phyloP scores from a whole-genome alignment of 495 filamentous ascomycete species.

The Annulohypoxylon bovei region DNA sequence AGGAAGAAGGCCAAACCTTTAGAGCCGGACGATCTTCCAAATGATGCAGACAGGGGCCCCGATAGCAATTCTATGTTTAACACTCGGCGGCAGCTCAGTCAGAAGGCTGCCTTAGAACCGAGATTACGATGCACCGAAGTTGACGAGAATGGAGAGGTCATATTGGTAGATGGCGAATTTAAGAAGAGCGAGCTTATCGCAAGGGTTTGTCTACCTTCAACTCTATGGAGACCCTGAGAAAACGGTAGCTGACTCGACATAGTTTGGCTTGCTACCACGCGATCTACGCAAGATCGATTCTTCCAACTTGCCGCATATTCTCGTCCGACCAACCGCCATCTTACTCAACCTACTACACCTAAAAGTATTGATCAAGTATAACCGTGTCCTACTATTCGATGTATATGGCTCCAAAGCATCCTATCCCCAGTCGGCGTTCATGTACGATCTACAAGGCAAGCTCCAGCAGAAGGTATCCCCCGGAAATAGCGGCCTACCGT shows the following conservation, averaged over 20 bases:
- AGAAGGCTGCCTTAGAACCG: constrained; percentile 80
- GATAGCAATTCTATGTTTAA: constrained; percentile 63
- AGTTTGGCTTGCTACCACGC: constrained; percentile 95
- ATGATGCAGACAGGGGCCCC: constrained; percentile 59
- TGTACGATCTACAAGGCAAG: constrained; percentile 84
- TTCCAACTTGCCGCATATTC: constrained; percentile 95
- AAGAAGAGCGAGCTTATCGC: constrained; percentile 96
- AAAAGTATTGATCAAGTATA: constrained; percentile 90
- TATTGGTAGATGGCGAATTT: constrained; percentile 94
- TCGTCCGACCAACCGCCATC: constrained; percentile 93
- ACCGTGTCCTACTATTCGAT: constrained; percentile 94
- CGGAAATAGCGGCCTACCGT: constrained; percentile 67
- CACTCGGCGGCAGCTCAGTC: constrained; percentile 68
- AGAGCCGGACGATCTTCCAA: constrained; percentile 63
- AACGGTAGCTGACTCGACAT: constrained; percentile 41
- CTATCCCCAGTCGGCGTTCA: constrained; percentile 93
- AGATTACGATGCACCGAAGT: constrained; percentile 93
- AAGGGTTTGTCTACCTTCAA: constrained; percentile 69
- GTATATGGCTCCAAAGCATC: constrained; percentile 95
- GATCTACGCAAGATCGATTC: constrained; percentile 98
- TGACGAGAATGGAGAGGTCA: constrained; percentile 91
- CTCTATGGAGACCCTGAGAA: neutral
- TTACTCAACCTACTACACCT: constrained; percentile 94
- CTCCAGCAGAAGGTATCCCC: constrained; percentile 63
- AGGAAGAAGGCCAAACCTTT: constrained; percentile 49